Evolutionary conservation across 2,329 filamentous ascomycete genomes (phyloP).

Genomic region (Colletotrichum sp.): DNA sequence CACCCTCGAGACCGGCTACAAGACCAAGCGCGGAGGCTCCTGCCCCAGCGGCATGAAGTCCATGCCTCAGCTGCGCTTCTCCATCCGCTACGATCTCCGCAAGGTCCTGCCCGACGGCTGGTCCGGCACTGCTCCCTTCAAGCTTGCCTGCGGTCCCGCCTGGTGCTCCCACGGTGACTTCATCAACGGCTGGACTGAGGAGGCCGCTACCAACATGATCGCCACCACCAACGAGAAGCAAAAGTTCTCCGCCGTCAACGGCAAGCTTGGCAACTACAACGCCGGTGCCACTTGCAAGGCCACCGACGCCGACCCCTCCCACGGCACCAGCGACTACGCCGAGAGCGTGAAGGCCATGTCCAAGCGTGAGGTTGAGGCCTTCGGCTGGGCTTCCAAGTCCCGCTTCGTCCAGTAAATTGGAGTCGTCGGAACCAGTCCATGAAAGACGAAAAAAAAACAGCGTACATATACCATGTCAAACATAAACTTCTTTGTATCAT

Average conservation of each 20-base stretch:
- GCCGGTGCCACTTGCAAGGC: constrained; percentile 33
- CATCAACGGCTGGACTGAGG: constrained; percentile 52
- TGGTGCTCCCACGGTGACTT: constrained; percentile 53
- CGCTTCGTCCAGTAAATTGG: background rate
- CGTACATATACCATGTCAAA: background rate
- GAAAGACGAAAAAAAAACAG: background rate
- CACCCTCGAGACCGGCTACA: constrained; percentile 29
- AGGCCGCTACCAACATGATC: constrained; percentile 45
- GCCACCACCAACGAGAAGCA: constrained; percentile 38
- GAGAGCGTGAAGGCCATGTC: constrained; percentile 32
- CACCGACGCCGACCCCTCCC: constrained; percentile 42
- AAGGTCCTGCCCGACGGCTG: constrained; percentile 47
- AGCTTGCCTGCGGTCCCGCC: constrained; percentile 44
- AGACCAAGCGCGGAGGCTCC: constrained; percentile 31
- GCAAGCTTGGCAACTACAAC: constrained; percentile 34
- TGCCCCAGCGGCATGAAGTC: constrained; percentile 48
- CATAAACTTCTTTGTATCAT: background rate
- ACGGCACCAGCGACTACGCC: constrained; percentile 45
- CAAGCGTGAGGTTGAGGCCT: constrained; percentile 16
- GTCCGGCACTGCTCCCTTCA: constrained; percentile 45
- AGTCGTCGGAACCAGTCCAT: background rate
- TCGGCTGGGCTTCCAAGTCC: constrained; percentile 19
- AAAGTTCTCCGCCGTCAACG: constrained; percentile 39
- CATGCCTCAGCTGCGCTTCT: constrained; percentile 53
- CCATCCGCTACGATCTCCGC: constrained; percentile 50